Evolutionary conservation across 306 rosid species (phyloP).

Genomic region (Acacia acuminata): DNA sequence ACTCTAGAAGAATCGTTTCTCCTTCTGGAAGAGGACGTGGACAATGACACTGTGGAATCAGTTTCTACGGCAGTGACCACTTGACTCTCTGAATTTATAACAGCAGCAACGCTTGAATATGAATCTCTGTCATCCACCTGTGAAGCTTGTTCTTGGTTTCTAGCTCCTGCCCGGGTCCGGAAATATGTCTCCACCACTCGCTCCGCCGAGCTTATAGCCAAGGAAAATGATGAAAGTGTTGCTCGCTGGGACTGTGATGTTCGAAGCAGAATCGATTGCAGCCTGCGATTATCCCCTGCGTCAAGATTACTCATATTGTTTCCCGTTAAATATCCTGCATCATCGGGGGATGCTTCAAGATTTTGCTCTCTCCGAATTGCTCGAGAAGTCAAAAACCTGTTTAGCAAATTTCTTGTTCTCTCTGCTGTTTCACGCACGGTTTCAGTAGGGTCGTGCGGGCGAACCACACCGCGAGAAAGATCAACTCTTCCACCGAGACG

Average conservation of each 20-base stretch:
- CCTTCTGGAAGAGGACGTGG: slow-evolving; percentile 68
- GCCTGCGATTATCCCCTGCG: slow-evolving; percentile 37
- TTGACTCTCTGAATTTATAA: slow-evolving; percentile 64
- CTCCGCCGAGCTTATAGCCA: slow-evolving; percentile 44
- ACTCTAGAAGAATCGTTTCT: slow-evolving; percentile 54
- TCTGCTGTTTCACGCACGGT: slow-evolving; percentile 39
- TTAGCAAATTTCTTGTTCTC: slow-evolving; percentile 49
- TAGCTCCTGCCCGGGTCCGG: slow-evolving; percentile 32
- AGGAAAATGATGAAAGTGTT: slow-evolving; percentile 40
- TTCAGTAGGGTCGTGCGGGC: slow-evolving; percentile 36
- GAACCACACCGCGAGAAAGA: slow-evolving; percentile 43
- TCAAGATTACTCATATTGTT: slow-evolving; percentile 31
- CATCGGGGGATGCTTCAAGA: slow-evolving; percentile 30
- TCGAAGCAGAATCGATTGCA: slow-evolving; percentile 40
- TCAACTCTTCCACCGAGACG: slow-evolving; percentile 57
- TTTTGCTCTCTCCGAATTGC: slow-evolving; percentile 59
- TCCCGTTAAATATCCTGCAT: slow-evolving; percentile 46
- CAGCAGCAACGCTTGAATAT: slow-evolving; percentile 66
- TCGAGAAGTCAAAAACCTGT: slow-evolving; percentile 53
- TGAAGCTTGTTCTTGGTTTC: slow-evolving; percentile 50
- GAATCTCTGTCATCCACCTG: slow-evolving; percentile 67
- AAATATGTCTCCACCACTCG: slow-evolving; percentile 46
- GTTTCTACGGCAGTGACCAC: slow-evolving; percentile 64
- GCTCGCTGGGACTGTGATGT: slow-evolving; percentile 46
- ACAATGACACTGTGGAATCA: slow-evolving; percentile 63